Evolutionary conservation across 1,284 basidiomycete species (phyloP).

Genomic region (Mycena sp.): DNA sequence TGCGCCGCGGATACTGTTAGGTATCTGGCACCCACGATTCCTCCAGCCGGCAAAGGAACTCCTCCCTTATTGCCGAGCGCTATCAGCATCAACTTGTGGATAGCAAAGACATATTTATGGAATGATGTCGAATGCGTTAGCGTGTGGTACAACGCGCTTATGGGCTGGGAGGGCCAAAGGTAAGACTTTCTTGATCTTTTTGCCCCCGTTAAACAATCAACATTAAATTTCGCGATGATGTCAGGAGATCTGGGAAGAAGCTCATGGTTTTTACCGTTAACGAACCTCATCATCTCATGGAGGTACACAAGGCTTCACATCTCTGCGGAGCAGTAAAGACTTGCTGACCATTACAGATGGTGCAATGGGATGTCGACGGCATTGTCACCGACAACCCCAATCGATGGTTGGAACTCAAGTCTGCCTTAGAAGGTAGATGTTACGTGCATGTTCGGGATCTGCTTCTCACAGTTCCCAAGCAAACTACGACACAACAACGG

Average conservation of each 20-base stretch:
- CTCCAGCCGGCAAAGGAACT: constrained; percentile 64
- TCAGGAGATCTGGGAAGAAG: constrained; percentile 66
- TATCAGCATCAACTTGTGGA: constrained; percentile 63
- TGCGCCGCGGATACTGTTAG: constrained; percentile 75
- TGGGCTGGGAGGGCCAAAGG: constrained; percentile 58
- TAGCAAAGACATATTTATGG: constrained; percentile 75
- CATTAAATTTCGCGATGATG: constrained; percentile 48
- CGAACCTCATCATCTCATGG: constrained; percentile 73
- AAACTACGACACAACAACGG: constrained; percentile 21
- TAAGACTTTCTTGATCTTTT: too few relatives aligned
- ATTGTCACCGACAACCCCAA: constrained; percentile 28
- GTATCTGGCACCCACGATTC: constrained; percentile 78
- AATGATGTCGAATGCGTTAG: constrained; percentile 72
- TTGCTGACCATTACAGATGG: constrained; percentile 14
- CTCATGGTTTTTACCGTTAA: constrained; percentile 82
- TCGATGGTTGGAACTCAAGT: constrained; percentile 20
- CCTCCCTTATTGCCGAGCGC: constrained; percentile 73
- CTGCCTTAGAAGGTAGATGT: constrained; percentile 17
- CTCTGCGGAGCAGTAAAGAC: too few relatives aligned
- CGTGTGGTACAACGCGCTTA: constrained; percentile 67
- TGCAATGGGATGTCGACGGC: constrained; percentile 20
- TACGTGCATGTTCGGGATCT: not conserved
- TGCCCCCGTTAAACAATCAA: too few relatives aligned
- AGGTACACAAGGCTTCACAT: too few relatives aligned
- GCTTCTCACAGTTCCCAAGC: constrained; percentile 5